Conservation (phyloP, 495 filamentous ascomycete genomes). For the Neurospora sp. region DNA sequence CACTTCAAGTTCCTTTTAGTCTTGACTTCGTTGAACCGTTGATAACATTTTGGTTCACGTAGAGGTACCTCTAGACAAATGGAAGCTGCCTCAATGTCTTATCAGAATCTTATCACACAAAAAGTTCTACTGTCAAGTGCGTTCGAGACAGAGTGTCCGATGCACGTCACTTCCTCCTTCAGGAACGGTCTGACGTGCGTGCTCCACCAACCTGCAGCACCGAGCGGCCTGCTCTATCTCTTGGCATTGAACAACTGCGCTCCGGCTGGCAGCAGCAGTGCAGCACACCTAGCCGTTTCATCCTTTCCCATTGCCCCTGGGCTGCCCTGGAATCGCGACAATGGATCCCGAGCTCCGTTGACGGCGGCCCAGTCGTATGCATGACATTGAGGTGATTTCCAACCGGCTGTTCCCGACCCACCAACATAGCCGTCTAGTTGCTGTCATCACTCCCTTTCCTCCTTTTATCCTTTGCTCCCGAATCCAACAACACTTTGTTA, state of each 20-base stretch:
- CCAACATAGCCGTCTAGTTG: background rate
- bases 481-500: background rate
- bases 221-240: background rate
- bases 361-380: background rate
- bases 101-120: background rate
- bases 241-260: background rate
- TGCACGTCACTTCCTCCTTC: background rate
- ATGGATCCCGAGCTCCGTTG: background rate
- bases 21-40: background rate
- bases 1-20: background rate
- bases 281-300: background rate
- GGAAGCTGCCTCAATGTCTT: background rate
- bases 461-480: background rate
- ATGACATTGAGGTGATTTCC: constrained; percentile 1
- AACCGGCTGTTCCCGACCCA: background rate
- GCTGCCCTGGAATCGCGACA: background rate
- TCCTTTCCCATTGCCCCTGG: background rate
- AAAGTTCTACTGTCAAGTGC: background rate
- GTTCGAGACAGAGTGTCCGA: background rate
- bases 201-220: background rate
- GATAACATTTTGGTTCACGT: background rate
- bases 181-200: background rate
- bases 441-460: background rate
- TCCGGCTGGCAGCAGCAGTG: background rate
- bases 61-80: background rate